Evolutionary conservation across 345 rosid genomes (phyloP).

Genomic region (Hibiscus mutabilis): DNA sequence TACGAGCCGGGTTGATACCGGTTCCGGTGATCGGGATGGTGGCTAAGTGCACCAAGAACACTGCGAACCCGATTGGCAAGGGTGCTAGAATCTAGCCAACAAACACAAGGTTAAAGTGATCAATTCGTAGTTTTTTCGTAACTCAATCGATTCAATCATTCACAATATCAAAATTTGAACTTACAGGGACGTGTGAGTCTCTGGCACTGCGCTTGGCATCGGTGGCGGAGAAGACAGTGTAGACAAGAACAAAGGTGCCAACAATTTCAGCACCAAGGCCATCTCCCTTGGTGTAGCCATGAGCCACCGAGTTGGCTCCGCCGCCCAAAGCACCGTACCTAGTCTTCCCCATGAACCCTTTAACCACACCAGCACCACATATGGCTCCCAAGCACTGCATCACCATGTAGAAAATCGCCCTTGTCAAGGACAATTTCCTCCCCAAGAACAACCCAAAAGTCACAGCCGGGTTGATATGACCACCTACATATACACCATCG

Average conservation of each 20-base stretch:
- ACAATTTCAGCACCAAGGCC: slow-evolving; percentile 45
- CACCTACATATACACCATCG: slow-evolving; percentile 20
- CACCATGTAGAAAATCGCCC: slow-evolving; percentile 45
- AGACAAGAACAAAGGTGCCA: slow-evolving; percentile 40
- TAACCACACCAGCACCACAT: slow-evolving; percentile 51
- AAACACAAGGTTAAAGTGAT: neutral
- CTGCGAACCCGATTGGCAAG: slow-evolving; percentile 59
- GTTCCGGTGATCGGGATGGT: slow-evolving; percentile 65
- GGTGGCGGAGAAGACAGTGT: slow-evolving; percentile 54
- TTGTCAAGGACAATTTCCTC: slow-evolving; percentile 42
- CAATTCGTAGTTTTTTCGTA: no score
- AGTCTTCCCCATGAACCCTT: slow-evolving; percentile 29
- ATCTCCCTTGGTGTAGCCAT: slow-evolving; percentile 42
- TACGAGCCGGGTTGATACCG: slow-evolving; percentile 65
- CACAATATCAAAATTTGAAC: neutral
- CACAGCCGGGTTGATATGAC: slow-evolving; percentile 47
- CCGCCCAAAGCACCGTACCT: slow-evolving; percentile 17
- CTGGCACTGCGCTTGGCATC: slow-evolving; percentile 52
- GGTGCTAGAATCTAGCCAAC: slow-evolving; percentile 52
- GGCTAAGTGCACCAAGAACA: slow-evolving; percentile 65
- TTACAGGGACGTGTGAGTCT: slow-evolving; percentile 56
- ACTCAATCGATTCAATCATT: no score
- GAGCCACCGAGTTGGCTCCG: slow-evolving; percentile 34
- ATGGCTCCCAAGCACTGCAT: slow-evolving; percentile 53
- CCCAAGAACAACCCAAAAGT: slow-evolving; percentile 43